Evolutionary conservation across 2,329 filamentous ascomycete genomes (phyloP).

Genomic region (Triangularia setosa): DNA sequence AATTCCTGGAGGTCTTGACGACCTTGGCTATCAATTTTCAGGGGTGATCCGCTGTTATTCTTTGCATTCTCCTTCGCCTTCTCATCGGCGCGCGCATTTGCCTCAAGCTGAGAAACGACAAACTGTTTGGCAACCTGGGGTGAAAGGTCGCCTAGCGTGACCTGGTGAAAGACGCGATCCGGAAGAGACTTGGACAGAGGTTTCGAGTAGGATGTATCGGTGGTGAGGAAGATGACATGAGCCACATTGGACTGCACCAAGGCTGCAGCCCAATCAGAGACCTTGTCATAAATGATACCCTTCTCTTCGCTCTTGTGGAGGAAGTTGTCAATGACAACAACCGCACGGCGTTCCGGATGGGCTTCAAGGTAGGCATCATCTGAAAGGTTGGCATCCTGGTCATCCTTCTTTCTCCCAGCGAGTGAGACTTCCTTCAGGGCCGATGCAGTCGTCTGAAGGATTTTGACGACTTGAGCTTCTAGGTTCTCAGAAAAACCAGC

Average conservation of each 20-base stretch:
- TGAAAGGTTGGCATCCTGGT: slow-evolving; percentile 66
- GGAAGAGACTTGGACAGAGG: slow-evolving; percentile 81
- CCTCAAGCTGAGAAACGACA: slow-evolving; percentile 75
- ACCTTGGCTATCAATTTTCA: slow-evolving; percentile 35
- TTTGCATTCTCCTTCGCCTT: slow-evolving; percentile 21
- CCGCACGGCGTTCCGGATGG: slow-evolving; percentile 76
- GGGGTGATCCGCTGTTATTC: neutral
- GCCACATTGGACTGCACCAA: slow-evolving; percentile 84
- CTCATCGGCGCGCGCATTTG: slow-evolving; percentile 28
- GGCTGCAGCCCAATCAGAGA: slow-evolving; percentile 85
- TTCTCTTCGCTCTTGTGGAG: slow-evolving; percentile 70
- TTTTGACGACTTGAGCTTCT: slow-evolving; percentile 84
- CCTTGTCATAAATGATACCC: slow-evolving; percentile 68
- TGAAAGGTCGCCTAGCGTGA: slow-evolving; percentile 80
- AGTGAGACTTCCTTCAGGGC: slow-evolving; percentile 77
- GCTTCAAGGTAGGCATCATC: slow-evolving; percentile 88
- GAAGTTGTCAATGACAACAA: slow-evolving; percentile 91
- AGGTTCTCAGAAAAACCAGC: slow-evolving; percentile 91
- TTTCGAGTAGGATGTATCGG: slow-evolving; percentile 84
- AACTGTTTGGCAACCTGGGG: slow-evolving; percentile 85
- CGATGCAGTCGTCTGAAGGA: slow-evolving; percentile 75
- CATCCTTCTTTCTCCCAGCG: slow-evolving; percentile 63
- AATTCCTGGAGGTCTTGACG: slow-evolving; percentile 61
- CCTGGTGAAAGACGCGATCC: slow-evolving; percentile 83
- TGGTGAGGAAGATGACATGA: slow-evolving; percentile 91